These are phyloP conservation scores for Trametes cubensis DNA, from an alignment of 768 basidiomycete species.

Conservation along the genomic window DNA sequence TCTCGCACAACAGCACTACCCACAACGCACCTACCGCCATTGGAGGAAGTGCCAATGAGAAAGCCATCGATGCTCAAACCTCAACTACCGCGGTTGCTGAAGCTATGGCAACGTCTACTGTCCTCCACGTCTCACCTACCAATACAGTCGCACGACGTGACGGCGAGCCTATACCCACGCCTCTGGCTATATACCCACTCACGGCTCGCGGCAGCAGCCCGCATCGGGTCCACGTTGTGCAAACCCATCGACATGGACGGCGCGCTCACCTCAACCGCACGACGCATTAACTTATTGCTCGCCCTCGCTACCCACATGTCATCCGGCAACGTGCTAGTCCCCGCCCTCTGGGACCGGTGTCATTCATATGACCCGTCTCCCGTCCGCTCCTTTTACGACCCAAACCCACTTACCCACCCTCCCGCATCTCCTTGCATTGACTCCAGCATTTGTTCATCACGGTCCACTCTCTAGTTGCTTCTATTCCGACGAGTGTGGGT, in stretches of 20 bases:
- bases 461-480: constrained; percentile 1
- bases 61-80: constrained; percentile 12
- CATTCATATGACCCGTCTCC: constrained; percentile 28
- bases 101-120: constrained; percentile 29
- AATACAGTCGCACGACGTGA: constrained; percentile 54
- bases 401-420: neutral
- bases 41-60: constrained; percentile 56
- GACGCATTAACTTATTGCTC: constrained; percentile 19
- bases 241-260: constrained; percentile 17
- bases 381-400: constrained; percentile 36
- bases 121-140: constrained; percentile 60
- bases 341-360: constrained; percentile 27
- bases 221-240: constrained; percentile 17
- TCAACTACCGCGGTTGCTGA: constrained; percentile 26
- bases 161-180: constrained; percentile 27
- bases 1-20: constrained; percentile 51
- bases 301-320: neutral
- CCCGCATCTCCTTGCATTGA: constrained; percentile 7
- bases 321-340: constrained; percentile 4
- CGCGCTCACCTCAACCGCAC: constrained; percentile 25
- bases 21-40: constrained; percentile 61
- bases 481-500: constrained; percentile 14
- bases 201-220: constrained; percentile 15
- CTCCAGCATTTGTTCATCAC: constrained; percentile 10
- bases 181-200: constrained; percentile 21